phyloP scores from a whole-genome alignment of 1,284 basidiomycete genomes.

The Fomes fomentarius region DNA sequence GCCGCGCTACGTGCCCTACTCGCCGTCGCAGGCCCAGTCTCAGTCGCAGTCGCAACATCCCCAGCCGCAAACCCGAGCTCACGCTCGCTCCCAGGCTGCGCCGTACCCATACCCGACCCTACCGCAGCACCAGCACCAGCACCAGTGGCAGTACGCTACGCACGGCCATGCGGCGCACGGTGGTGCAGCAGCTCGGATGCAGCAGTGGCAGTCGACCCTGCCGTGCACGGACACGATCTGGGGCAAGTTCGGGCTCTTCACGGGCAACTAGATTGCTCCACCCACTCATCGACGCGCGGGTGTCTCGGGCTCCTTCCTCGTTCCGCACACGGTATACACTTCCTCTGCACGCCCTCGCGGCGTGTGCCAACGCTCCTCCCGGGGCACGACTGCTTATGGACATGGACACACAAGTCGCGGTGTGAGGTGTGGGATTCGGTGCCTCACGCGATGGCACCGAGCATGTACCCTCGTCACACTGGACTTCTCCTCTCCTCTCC shows the following conservation, averaged over 20 bases:
- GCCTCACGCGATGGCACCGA: slow-evolving; percentile 1
- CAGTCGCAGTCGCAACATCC: too few species aligned
- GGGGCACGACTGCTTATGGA: too few species aligned
- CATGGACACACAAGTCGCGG: neutral
- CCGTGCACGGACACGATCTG: slow-evolving; percentile 8
- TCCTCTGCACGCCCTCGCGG: neutral
- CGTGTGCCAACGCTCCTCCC: too few species aligned
- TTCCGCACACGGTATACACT: too few species aligned
- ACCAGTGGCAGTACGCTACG: neutral
- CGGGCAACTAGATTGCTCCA: too few species aligned
- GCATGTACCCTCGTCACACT: slow-evolving; percentile 10
- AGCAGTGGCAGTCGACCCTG: slow-evolving; percentile 6
- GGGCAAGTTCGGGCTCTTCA: slow-evolving; percentile 15
- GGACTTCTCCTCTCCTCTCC: neutral
- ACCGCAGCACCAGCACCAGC: neutral
- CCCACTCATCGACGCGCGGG: too few species aligned
- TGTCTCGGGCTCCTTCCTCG: too few species aligned
- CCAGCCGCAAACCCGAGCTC: too few species aligned
- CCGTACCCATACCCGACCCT: neutral
- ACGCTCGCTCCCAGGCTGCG: neutral
- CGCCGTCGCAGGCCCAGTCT: slow-evolving; percentile 6
- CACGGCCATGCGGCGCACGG: too few species aligned
- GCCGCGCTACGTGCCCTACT: slow-evolving; percentile 20
- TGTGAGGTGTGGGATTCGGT: slow-evolving; percentile 13
- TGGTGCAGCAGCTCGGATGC: slow-evolving; percentile 6